phyloP scores from a whole-genome alignment of 345 rosid species.

The Salix udensis region DNA sequence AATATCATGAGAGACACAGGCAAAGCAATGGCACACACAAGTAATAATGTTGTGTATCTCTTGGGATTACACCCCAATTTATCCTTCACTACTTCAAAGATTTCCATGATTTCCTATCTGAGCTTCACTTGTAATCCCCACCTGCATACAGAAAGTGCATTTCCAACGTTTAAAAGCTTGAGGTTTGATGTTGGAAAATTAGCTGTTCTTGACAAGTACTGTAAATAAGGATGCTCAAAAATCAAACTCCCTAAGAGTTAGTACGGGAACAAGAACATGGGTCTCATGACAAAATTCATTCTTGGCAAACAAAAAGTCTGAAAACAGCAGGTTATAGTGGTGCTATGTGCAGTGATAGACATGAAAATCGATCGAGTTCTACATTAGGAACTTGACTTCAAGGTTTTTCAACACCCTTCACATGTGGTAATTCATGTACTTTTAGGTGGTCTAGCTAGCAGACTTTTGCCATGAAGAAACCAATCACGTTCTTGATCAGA shows the following conservation, averaged over 20 bases:
- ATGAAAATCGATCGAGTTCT: not conserved
- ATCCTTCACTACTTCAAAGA: not conserved
- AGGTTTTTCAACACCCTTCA: not conserved
- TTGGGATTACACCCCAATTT: not conserved
- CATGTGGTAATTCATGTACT: not conserved
- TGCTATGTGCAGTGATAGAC: not conserved
- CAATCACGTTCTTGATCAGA: too few species aligned
- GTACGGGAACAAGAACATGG: not conserved
- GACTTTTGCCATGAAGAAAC: too few species aligned
- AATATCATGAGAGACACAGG: not conserved
- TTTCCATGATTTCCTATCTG: slow-evolving; percentile 6
- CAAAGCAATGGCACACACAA: not conserved
- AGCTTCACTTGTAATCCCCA: not conserved
- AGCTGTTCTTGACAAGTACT: not conserved
- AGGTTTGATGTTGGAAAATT: not conserved
- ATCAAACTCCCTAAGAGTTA: not conserved
- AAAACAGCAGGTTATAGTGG: not conserved
- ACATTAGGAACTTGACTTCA: not conserved
- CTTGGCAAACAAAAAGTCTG: not conserved
- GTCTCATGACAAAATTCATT: not conserved
- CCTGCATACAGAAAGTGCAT: not conserved
- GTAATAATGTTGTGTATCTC: not conserved
- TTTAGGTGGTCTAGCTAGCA: too few species aligned
- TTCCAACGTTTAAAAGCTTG: not conserved
- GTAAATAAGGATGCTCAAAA: not conserved